Evolutionary conservation across 805 yeast genomes (phyloP).

Genomic region (Starmerella etchellsii): DNA sequence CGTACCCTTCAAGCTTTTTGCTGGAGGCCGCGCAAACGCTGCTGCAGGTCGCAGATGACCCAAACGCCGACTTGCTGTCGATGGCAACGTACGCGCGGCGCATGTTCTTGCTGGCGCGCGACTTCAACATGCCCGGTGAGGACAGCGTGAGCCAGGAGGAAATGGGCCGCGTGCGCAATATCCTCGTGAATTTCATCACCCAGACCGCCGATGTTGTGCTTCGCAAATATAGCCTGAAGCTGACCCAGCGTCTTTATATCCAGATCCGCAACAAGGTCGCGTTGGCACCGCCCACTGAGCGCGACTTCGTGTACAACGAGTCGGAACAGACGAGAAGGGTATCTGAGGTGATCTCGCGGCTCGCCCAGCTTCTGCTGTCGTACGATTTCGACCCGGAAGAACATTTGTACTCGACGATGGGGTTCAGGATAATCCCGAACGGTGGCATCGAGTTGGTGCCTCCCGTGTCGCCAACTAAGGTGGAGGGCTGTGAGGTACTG

Average conservation of each 20-base stretch:
- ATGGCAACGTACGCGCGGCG: constrained; percentile 43
- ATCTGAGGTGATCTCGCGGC: constrained; percentile 30
- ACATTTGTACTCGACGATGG: constrained; percentile 12
- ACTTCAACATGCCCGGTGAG: constrained; percentile 31
- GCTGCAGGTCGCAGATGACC: constrained; percentile 36
- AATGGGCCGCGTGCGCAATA: constrained; percentile 42
- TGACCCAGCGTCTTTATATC: constrained; percentile 26
- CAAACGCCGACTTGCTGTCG: constrained; percentile 31
- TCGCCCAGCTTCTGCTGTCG: constrained; percentile 43
- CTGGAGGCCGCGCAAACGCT: constrained; percentile 53
- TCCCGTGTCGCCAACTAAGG: background rate
- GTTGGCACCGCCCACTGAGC: constrained; percentile 19
- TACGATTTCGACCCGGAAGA: constrained; percentile 47
- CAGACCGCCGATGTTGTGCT: constrained; percentile 35
- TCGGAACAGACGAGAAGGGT: constrained; percentile 22
- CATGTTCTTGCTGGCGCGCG: constrained; percentile 43
- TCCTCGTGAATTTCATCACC: constrained; percentile 52
- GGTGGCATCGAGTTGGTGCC: background rate
- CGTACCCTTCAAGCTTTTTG: constrained; percentile 69
- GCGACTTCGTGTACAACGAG: constrained; percentile 24
- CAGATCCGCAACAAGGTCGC: constrained; percentile 26
- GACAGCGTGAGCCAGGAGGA: constrained; percentile 28
- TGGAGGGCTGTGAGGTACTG: constrained; percentile 10
- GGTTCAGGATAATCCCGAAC: background rate
- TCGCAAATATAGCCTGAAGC: constrained; percentile 23